These are phyloP conservation scores for Fusarium mangiferae DNA, from an alignment of 2,329 filamentous ascomycete genomes.

Conservation along the genomic window DNA sequence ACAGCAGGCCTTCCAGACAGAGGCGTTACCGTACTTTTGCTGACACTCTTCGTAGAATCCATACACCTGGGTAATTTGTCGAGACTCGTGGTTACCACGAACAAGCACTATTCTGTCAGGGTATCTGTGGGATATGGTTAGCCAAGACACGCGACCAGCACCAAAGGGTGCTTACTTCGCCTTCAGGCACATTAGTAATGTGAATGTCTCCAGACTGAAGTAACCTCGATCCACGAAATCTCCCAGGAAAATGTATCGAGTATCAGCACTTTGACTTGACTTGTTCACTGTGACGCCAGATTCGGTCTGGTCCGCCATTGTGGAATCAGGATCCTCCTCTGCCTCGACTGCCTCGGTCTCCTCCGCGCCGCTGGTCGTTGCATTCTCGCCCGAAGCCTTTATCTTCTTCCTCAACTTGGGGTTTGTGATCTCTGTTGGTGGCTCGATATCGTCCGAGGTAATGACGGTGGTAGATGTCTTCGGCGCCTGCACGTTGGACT, in stretches of 20 bases:
- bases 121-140: slow-evolving; percentile 69
- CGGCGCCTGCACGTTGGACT: slow-evolving; percentile 75
- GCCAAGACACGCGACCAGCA: neutral
- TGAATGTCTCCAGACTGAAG: slow-evolving; percentile 98
- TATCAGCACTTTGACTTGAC: slow-evolving; percentile 61
- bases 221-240: slow-evolving; percentile 98
- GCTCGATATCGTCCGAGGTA: slow-evolving; percentile 90
- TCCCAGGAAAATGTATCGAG: slow-evolving; percentile 72
- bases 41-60: slow-evolving; percentile 99
- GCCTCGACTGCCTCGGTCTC: slow-evolving; percentile 57
- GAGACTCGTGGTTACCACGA: slow-evolving; percentile 96
- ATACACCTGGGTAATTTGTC: slow-evolving; percentile 98
- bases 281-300: slow-evolving; percentile 50
- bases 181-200: slow-evolving; percentile 94
- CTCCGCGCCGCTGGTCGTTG: slow-evolving; percentile 63
- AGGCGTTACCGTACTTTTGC: slow-evolving; percentile 97
- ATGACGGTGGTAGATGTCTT: slow-evolving; percentile 79
- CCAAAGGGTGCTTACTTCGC: slow-evolving; percentile 60
- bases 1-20: slow-evolving; percentile 99
- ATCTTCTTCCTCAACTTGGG: slow-evolving; percentile 89
- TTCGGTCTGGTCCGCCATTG: slow-evolving; percentile 46
- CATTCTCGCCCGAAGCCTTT: slow-evolving; percentile 56
- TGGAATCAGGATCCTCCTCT: slow-evolving; percentile 47
- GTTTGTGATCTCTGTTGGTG: slow-evolving; percentile 87
- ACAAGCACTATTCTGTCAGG: slow-evolving; percentile 95